Percentiles rank a stretch among this genome's conserved stretches.
Evolutionary conservation across 352 stramenopile species (phyloP).

Genomic region (Globisporangium cederbergense): DNA sequence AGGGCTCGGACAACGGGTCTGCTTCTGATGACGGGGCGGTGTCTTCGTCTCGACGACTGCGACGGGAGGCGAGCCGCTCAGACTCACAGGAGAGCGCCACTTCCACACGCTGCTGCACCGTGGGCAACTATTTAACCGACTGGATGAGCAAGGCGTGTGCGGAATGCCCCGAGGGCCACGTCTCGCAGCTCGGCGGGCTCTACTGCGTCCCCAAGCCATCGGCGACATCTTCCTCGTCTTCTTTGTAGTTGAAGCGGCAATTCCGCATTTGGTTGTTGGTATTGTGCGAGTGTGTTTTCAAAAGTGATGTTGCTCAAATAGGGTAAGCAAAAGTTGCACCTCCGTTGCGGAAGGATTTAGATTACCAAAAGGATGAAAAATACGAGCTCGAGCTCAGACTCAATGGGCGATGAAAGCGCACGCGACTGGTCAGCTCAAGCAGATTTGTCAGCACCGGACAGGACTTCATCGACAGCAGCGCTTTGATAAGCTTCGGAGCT

Average conservation of each 20-base stretch:
- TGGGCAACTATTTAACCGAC: not conserved
- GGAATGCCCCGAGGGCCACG: not conserved
- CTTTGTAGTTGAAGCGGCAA: not conserved
- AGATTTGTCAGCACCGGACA: not conserved
- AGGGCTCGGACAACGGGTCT: not conserved
- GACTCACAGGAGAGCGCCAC: not conserved
- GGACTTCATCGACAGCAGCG: not conserved
- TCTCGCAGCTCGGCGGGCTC: conserved; percentile 1
- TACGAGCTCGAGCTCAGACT: not conserved
- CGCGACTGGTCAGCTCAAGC: not conserved
- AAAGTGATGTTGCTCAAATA: not conserved
- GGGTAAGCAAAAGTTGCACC: not conserved
- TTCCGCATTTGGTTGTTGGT: not conserved
- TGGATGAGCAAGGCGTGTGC: not conserved
- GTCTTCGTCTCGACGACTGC: not conserved
- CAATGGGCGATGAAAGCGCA: not conserved
- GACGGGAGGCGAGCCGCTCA: not conserved
- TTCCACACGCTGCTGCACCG: not conserved
- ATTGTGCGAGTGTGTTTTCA: not conserved
- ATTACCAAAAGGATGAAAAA: not conserved
- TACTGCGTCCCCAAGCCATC: not conserved
- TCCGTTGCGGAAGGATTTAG: not conserved
- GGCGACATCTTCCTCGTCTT: not conserved
- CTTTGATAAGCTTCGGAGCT: no score
- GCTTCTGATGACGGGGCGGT: not conserved